phyloP scores from a whole-genome alignment of 2,329 filamentous ascomycete genomes.

The Ophiocordyceps robertsii region DNA sequence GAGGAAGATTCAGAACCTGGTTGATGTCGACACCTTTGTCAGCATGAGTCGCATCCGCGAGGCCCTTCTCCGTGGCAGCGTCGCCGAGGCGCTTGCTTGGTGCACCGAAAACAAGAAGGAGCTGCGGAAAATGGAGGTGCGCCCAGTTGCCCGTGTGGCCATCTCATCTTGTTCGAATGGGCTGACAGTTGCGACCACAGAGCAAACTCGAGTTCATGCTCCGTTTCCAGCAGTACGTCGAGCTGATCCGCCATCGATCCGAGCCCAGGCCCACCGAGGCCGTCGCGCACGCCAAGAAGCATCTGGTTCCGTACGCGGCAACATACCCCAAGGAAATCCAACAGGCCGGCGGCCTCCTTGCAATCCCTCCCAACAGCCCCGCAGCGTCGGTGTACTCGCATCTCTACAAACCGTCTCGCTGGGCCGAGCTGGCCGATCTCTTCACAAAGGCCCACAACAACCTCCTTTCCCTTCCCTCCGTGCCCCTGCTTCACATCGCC shows the following conservation, averaged over 20 bases:
- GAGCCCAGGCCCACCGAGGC: slow-evolving; percentile 59
- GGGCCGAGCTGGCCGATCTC: slow-evolving; percentile 61
- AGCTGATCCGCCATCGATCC: slow-evolving; percentile 61
- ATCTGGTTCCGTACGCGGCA: slow-evolving; percentile 57
- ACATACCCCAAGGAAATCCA: slow-evolving; percentile 56
- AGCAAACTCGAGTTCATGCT: slow-evolving; percentile 87
- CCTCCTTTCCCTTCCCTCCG: slow-evolving; percentile 68
- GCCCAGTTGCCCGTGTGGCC: slow-evolving; percentile 10
- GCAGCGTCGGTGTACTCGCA: slow-evolving; percentile 28
- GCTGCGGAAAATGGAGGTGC: slow-evolving; percentile 71
- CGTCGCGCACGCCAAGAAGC: slow-evolving; percentile 68
- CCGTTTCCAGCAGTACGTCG: slow-evolving; percentile 87
- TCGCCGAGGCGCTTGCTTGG: slow-evolving; percentile 74
- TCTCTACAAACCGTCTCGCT: slow-evolving; percentile 62
- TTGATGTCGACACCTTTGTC: slow-evolving; percentile 81
- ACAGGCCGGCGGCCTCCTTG: slow-evolving; percentile 68
- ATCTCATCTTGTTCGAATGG: background rate
- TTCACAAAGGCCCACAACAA: slow-evolving; percentile 81
- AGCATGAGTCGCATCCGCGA: slow-evolving; percentile 67
- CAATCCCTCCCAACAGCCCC: slow-evolving; percentile 45
- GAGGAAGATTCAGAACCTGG: slow-evolving; percentile 64
- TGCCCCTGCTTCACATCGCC: slow-evolving; percentile 79
- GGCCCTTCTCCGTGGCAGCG: slow-evolving; percentile 55
- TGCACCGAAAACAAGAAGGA: slow-evolving; percentile 89
- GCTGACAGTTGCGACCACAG: slow-evolving; percentile 19